phyloP scores from a whole-genome alignment of 179 eudicot genomes.

The Silene coronaria region DNA sequence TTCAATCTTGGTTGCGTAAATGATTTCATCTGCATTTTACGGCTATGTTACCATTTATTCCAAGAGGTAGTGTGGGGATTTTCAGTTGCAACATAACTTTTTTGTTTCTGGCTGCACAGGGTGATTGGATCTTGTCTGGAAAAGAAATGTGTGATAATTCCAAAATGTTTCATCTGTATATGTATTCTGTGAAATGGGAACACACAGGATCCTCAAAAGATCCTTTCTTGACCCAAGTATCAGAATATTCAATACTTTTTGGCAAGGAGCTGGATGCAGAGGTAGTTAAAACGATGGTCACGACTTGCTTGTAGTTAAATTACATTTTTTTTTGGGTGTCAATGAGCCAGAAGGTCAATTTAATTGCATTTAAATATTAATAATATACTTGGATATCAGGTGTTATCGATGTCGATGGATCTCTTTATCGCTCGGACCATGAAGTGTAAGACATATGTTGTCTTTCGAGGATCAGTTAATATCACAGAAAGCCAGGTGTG shows the following conservation, averaged over 20 bases:
- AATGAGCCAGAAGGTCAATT: not conserved
- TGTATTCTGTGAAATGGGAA: conserved; percentile 70
- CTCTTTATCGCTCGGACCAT: conserved; percentile 93
- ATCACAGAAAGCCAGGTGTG: conserved; percentile 73
- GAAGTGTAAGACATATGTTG: conserved; percentile 78
- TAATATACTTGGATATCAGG: conserved; percentile 36
- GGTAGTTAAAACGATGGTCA: conserved; percentile 35
- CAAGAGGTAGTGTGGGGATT: not conserved
- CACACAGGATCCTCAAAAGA: conserved; percentile 77
- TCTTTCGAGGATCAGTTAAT: conserved; percentile 60
- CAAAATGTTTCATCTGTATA: conserved; percentile 53
- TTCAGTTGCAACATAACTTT: not conserved
- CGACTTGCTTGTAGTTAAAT: conserved; percentile 11
- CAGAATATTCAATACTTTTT: conserved; percentile 79
- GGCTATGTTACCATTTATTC: not conserved
- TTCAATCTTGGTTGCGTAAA: not conserved
- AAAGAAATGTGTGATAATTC: conserved; percentile 41
- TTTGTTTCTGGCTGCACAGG: conserved; percentile 46
- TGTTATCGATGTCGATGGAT: conserved; percentile 98
- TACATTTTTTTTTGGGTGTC: not conserved
- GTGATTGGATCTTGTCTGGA: conserved; percentile 93
- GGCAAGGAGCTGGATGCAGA: conserved; percentile 99
- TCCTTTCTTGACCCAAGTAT: conserved; percentile 72
- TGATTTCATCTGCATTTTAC: not conserved
- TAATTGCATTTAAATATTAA: not conserved